Evolutionary conservation across 495 filamentous ascomycete genomes (phyloP), one percentile per base, ranked within the genome.

Genomic region (Xylaria grammica): DNA sequence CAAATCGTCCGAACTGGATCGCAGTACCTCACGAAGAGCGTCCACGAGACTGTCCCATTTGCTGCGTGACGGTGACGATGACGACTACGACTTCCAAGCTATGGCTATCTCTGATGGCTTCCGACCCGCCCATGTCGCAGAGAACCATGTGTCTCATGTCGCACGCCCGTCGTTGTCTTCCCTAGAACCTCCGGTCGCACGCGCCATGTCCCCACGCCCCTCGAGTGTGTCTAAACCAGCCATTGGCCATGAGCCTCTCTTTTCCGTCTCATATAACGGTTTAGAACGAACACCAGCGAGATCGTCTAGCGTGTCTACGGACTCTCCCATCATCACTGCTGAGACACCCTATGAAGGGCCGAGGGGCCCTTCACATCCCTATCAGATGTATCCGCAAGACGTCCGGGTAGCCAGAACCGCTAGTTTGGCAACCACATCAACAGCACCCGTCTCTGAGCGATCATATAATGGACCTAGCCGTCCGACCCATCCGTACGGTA

Each of bases 371-470:
- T 89, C 90, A 45, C 92, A 95, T 68, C 92, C 93, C 0, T 97
- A 97, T 73, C 86, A 85, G 42, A 88, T 95, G 87, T 96, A 96
- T 69, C 78, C 88, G 3, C 93, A 96, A 62, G 90, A 89, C 69
- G 89, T 89, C 20, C 81, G 86, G 48, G 34, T 80, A 4, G 84
- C 87, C 60, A 85, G 89, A 46, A 86, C 88, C 7, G 76, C 87
- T 4, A 92, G 90, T 73, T 75, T 85, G 32, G 82, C 84, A 40
- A 93, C 87, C 29, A 84, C 82, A 5, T 90, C 86, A 27, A 88
- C 78, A 0, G 69, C 52, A 20, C 74, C 76, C n/a, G 77, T 81
- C n/a, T 75, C 82, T 1, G 87, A 90, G 53, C 81, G 81, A 59
- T 84, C 86, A 1, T 86, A 90, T 64, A 75, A 74, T 19, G 88